These are phyloP conservation scores for Cystoderma amianthinum DNA, from an alignment of 768 basidiomycete genomes.

Conservation along the genomic window DNA sequence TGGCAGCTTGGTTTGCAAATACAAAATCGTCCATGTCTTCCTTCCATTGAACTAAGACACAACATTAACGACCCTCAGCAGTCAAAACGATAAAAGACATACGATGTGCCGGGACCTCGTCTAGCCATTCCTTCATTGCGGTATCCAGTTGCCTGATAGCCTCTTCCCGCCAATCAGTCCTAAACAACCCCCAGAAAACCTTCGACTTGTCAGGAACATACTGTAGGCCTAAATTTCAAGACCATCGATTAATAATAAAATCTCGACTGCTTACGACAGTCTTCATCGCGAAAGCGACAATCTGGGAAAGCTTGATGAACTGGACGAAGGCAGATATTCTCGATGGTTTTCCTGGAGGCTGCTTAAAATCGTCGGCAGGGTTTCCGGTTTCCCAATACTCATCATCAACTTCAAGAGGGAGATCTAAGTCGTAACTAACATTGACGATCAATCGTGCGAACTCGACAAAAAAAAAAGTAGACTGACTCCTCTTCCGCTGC, in stretches of 20 bases:
- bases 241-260: neutral
- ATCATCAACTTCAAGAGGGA: slow-evolving; percentile 79
- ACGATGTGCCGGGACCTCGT: slow-evolving; percentile 64
- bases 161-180: slow-evolving; percentile 45
- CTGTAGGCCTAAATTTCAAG: slow-evolving; percentile 21
- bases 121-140: slow-evolving; percentile 67
- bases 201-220: slow-evolving; percentile 70
- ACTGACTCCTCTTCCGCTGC: slow-evolving; percentile 64
- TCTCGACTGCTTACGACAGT: slow-evolving; percentile 46
- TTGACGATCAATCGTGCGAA: slow-evolving; percentile 2
- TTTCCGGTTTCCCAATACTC: slow-evolving; percentile 64
- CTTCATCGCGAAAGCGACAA: slow-evolving; percentile 61
- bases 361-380: slow-evolving; percentile 50
- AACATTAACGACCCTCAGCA: slow-evolving; percentile 2
- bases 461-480: neutral
- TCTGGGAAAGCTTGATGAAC: slow-evolving; percentile 58
- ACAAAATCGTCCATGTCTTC: slow-evolving; percentile 36
- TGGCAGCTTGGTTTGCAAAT: slow-evolving; percentile 51
- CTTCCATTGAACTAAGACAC: slow-evolving; percentile 51
- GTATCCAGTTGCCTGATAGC: slow-evolving; percentile 63
- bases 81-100: slow-evolving; percentile 14
- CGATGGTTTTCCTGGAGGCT: slow-evolving; percentile 56
- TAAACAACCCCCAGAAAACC: slow-evolving; percentile 42
- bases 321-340: slow-evolving; percentile 56
- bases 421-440: slow-evolving; percentile 76